These are phyloP conservation scores for Beta lomatogona DNA, from an alignment of 179 eudicot genomes.

Conservation along the genomic window DNA sequence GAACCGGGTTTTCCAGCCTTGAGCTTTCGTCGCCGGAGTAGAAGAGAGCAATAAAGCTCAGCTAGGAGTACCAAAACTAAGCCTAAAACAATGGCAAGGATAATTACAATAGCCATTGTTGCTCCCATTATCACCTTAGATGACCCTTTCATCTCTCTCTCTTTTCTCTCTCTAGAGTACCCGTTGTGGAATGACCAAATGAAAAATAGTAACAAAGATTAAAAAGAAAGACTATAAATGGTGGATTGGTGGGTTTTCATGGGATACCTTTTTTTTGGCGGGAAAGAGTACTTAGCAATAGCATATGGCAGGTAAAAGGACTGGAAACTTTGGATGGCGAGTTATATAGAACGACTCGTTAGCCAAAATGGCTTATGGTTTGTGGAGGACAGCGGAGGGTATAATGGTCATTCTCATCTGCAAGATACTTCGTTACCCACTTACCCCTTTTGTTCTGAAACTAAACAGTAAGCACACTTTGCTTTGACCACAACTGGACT, in stretches of 20 bases:
- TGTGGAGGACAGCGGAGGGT: neutral
- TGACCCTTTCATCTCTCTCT: slow-evolving; percentile 53
- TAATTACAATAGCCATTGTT: slow-evolving; percentile 52
- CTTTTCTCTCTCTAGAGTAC: slow-evolving; percentile 7
- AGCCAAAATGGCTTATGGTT: slow-evolving; percentile 11
- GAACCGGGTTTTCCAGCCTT: slow-evolving; percentile 17
- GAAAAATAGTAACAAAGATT: neutral
- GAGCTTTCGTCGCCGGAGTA: slow-evolving; percentile 51
- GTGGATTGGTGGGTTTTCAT: slow-evolving; percentile 19
- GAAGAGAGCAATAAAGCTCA: slow-evolving; percentile 74
- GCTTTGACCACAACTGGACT: slow-evolving; percentile 3
- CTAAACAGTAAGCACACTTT: neutral
- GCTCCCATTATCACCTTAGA: slow-evolving; percentile 76
- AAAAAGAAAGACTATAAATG: slow-evolving; percentile 3
- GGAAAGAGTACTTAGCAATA: slow-evolving; percentile 35
- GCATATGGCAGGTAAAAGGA: slow-evolving; percentile 33
- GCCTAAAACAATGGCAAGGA: slow-evolving; percentile 55
- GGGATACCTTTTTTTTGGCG: slow-evolving; percentile 53
- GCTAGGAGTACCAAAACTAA: slow-evolving; percentile 68
- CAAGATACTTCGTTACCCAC: neutral
- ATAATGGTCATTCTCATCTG: slow-evolving; percentile 7
- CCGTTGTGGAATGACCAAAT: slow-evolving; percentile 29
- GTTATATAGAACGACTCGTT: slow-evolving; percentile 32
- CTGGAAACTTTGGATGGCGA: slow-evolving; percentile 39
- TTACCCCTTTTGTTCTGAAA: slow-evolving; percentile 5